Evolutionary conservation across 2,329 filamentous ascomycete genomes (phyloP), one percentile per base, ranked within the genome.

Genomic region (Colletotrichum navitas): DNA sequence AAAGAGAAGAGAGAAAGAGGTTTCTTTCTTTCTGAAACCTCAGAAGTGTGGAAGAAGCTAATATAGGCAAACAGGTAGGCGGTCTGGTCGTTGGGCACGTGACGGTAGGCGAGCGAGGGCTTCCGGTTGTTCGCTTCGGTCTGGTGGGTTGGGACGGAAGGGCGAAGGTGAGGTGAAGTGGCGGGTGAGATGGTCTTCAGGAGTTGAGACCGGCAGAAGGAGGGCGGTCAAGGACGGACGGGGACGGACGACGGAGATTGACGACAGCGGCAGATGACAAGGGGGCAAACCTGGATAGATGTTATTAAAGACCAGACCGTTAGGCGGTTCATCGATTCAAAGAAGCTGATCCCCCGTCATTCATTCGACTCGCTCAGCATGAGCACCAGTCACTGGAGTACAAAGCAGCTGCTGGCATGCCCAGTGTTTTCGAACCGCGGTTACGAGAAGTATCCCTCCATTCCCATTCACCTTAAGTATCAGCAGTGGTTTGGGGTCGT

Each of bases 111-210:
- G n/a, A 55, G 32, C 29, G 1, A 52, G 56, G 52, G 26, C 26
- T 54, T 41, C 26, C 29, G 24, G 43, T 26, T 21, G 14, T 39
- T 51, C 26, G 24, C 18, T 34, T 58, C 11, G 21, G 24, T 39
- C 45, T 51, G 45, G 43, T 52, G 12, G 34, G 8, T 12, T 29
- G 34, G 16, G 41, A n/a, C 34, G 39, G 29, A 60, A 18, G 26
- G 18, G 45, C 21, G 18, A 24, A 45, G 36, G 29, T 47, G 7
- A 66, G n/a, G 60, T 65, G 34, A 69, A 63, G 36, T 58, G 36
- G 11, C 16, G 4, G 16, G 29, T 26, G 32, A 34, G 32, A 24
- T n/a, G 21, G 43, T 62, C 39, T 51, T 41, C 59, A 41, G 60
- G n/a, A 26, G 26, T 47, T n/a, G 41, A 18, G 26, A 16, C 41